Evolutionary conservation across 2,329 filamentous ascomycete genomes (phyloP).

Genomic region (Arthrinium puccinioides): DNA sequence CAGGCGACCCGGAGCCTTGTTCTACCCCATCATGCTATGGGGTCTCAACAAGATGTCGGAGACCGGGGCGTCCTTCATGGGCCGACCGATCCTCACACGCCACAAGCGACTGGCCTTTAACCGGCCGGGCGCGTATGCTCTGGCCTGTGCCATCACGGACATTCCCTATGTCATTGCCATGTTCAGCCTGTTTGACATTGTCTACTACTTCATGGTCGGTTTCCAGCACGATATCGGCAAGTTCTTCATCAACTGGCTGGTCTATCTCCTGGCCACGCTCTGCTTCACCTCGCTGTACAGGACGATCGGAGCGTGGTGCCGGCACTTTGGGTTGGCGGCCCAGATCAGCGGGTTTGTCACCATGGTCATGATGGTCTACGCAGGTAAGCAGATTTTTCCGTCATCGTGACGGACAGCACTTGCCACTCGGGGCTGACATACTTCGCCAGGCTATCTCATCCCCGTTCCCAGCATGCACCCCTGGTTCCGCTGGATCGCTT

Average conservation of each 20-base stretch:
- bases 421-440: no score
- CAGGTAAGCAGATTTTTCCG: slow-evolving; percentile 9
- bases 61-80: slow-evolving; percentile 21
- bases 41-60: slow-evolving; percentile 34
- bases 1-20: slow-evolving; percentile 23
- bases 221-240: slow-evolving; percentile 18
- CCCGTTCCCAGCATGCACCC: slow-evolving; percentile 55
- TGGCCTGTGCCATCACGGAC: slow-evolving; percentile 32
- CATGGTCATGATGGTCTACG: slow-evolving; percentile 21
- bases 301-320: slow-evolving; percentile 57
- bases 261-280: slow-evolving; percentile 52
- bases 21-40: slow-evolving; percentile 30
- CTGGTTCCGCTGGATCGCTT: slow-evolving; percentile 64
- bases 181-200: slow-evolving; percentile 42
- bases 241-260: slow-evolving; percentile 60
- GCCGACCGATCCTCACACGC: slow-evolving; percentile 22
- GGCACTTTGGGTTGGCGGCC: slow-evolving; percentile 28
- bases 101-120: slow-evolving; percentile 25
- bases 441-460: slow-evolving; percentile 58
- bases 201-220: slow-evolving; percentile 25
- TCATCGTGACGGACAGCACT: slow-evolving; percentile 25
- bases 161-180: slow-evolving; percentile 41
- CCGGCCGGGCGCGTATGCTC: slow-evolving; percentile 22
- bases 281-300: slow-evolving; percentile 58
- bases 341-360: slow-evolving; percentile 18